Conservation (phyloP, 2,329 filamentous ascomycete genomes). For the Stachybotrys chartarum region DNA sequence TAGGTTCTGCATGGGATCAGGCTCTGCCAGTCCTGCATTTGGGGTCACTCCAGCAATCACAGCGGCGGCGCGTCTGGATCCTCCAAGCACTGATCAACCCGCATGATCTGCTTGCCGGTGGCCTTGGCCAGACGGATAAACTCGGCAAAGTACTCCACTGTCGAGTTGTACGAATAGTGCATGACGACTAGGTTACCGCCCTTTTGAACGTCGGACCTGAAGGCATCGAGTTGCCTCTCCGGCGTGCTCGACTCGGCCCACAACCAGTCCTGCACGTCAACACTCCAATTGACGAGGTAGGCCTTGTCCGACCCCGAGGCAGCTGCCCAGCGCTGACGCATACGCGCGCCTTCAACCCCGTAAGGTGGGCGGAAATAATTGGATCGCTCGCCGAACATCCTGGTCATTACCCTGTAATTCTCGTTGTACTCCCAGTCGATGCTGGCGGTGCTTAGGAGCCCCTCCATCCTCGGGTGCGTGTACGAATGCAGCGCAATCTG, state of each 20-base stretch:
- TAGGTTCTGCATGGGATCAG: no score
- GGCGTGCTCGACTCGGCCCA: constrained; percentile 57
- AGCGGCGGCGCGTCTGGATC: constrained; percentile 49
- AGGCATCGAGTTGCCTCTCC: constrained; percentile 59
- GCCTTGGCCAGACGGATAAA: constrained; percentile 59
- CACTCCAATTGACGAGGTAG: constrained; percentile 59
- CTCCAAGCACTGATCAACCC: constrained; percentile 59
- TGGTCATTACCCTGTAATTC: constrained; percentile 41
- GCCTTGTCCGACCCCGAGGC: constrained; percentile 42
- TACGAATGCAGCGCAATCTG: constrained; percentile 63
- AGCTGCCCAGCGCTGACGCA: constrained; percentile 53
- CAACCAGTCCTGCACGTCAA: constrained; percentile 65
- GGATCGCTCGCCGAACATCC: constrained; percentile 26
- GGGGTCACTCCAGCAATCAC: constrained; percentile 1
- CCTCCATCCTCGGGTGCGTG: constrained; percentile 62
- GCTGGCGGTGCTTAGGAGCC: constrained; percentile 39
- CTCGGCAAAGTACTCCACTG: constrained; percentile 55
- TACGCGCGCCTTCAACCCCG: constrained; percentile 59
- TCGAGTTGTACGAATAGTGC: constrained; percentile 61
- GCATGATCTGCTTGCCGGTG: constrained; percentile 58
- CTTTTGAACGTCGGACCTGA: constrained; percentile 53
- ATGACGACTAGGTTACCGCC: constrained; percentile 60
- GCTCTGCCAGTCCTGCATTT: no score
- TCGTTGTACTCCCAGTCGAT: constrained; percentile 58
- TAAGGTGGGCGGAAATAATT: constrained; percentile 64